Percentiles rank a stretch among this genome's conserved stretches.
phyloP scores from a whole-genome alignment of 1,284 basidiomycete species.

The Tetrapyrgos nigripes region DNA sequence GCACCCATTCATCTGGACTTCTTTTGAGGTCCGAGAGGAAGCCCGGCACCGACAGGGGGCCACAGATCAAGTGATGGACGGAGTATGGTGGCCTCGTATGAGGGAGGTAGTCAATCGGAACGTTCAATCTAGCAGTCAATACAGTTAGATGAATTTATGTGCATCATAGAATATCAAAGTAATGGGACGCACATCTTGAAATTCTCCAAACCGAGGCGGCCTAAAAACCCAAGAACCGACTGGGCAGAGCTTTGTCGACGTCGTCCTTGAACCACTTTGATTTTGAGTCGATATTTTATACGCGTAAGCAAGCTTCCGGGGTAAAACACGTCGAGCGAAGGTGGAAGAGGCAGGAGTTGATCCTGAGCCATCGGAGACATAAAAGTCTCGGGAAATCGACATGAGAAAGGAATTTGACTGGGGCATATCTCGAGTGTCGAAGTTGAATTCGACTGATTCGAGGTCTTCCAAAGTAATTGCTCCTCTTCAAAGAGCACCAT shows the following conservation, averaged over 20 bases:
- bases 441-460: constrained; percentile 24
- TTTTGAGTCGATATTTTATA: constrained; percentile 47
- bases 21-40: constrained; percentile 57
- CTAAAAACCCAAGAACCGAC: no score
- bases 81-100: constrained; percentile 59
- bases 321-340: constrained; percentile 48
- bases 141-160: constrained; percentile 7
- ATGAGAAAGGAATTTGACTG: constrained; percentile 52
- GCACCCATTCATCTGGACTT: constrained; percentile 68
- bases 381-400: constrained; percentile 54
- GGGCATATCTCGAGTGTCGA: constrained; percentile 45
- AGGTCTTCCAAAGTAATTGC: constrained; percentile 49
- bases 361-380: constrained; percentile 21
- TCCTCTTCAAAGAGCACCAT: constrained; percentile 38
- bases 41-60: constrained; percentile 35
- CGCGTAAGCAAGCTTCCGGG: constrained; percentile 41
- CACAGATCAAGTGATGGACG: no score
- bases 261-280: constrained; percentile 45
- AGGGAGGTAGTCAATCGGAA: constrained; percentile 54
- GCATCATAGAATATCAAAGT: not conserved
- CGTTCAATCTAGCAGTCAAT: constrained; percentile 32
- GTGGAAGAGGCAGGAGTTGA: constrained; percentile 50
- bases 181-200: constrained; percentile 40
- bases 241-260: no score
- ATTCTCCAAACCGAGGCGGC: constrained; percentile 35